Evolutionary conservation across 352 stramenopile genomes (phyloP).

Genomic region (Phytopythium cucurbitacearum): DNA sequence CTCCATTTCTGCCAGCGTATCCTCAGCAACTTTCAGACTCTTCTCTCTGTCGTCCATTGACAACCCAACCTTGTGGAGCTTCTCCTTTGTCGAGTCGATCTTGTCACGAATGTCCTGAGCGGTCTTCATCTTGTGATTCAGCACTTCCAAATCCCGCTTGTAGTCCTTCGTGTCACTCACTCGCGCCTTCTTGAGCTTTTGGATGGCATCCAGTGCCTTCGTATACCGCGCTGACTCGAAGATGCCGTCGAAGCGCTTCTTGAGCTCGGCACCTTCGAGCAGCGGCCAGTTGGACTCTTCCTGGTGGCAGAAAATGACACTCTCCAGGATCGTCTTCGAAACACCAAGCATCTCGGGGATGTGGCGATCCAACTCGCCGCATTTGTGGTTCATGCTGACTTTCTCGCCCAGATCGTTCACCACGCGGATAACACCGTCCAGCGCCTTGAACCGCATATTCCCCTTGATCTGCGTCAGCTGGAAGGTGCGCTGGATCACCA

Average conservation of each 20-base stretch:
- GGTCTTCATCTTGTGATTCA: constrained; percentile 82
- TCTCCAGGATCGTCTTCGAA: constrained; percentile 97
- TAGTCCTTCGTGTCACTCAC: constrained; percentile 86
- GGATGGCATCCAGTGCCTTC: constrained; percentile 96
- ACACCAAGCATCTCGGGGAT: constrained; percentile 95
- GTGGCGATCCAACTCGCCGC: constrained; percentile 91
- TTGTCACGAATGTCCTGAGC: constrained; percentile 49
- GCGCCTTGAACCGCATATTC: constrained; percentile 91
- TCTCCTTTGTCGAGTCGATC: constrained; percentile 40
- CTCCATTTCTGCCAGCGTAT: constrained; percentile 55
- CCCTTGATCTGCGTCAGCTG: constrained; percentile 93
- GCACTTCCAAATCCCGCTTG: constrained; percentile 90
- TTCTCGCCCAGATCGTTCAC: constrained; percentile 90
- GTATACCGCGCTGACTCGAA: constrained; percentile 99
- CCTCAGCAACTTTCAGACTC: constrained; percentile 33
- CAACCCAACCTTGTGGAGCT: constrained; percentile 31
- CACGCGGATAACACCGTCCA: constrained; percentile 94
- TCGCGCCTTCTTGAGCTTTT: constrained; percentile 91
- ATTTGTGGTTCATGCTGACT: constrained; percentile 93
- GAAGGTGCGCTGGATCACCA: constrained; percentile 94
- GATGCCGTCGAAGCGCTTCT: constrained; percentile 99
- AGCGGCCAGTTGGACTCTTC: constrained; percentile 97
- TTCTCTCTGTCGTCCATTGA: constrained; percentile 25
- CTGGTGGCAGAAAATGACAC: constrained; percentile 99
- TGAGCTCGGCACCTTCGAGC: constrained; percentile 94